These are phyloP conservation scores for Nepenthes mirabilis DNA, from an alignment of 148 eudicot species.

Conservation along the genomic window DNA sequence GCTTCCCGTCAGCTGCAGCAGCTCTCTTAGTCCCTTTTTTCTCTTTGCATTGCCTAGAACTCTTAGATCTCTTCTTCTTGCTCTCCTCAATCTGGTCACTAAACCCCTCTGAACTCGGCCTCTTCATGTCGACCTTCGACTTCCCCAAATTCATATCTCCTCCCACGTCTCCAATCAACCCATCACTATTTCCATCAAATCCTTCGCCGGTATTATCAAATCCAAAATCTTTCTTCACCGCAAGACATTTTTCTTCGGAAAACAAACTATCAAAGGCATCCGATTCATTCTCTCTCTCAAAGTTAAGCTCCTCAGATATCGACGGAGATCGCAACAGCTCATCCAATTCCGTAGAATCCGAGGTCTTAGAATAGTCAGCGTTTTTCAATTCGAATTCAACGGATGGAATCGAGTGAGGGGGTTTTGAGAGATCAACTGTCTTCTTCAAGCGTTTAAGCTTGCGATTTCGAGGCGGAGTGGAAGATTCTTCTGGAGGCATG, in stretches of 20 bases:
- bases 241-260: slow-evolving; percentile 8
- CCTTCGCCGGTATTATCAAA: slow-evolving; percentile 24
- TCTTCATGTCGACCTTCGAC: not conserved
- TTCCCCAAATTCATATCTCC: slow-evolving; percentile 6
- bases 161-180: slow-evolving; percentile 2
- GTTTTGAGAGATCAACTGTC: slow-evolving; percentile 5
- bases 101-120: not conserved
- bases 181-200: slow-evolving; percentile 10
- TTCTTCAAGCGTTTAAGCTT: slow-evolving; percentile 49
- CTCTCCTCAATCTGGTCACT: slow-evolving; percentile 2
- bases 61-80: slow-evolving; percentile 8
- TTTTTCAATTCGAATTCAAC: slow-evolving; percentile 11
- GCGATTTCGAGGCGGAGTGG: slow-evolving; percentile 21
- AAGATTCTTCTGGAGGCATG: slow-evolving; percentile 13
- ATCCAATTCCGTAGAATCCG: not conserved
- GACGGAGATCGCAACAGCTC: slow-evolving; percentile 11
- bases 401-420: slow-evolving; percentile 1
- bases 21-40: slow-evolving; percentile 17
- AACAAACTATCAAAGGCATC: slow-evolving; percentile 7
- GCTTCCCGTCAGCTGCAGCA: slow-evolving; percentile 14
- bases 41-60: not conserved
- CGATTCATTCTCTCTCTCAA: slow-evolving; percentile 7
- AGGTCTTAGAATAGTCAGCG: not conserved
- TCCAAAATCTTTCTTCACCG: slow-evolving; percentile 37
- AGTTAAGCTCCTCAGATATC: slow-evolving; percentile 3